Evolutionary conservation across 306 rosid species (phyloP), one percentile per base, ranked within the genome.

Genomic region (Vicia faba): DNA sequence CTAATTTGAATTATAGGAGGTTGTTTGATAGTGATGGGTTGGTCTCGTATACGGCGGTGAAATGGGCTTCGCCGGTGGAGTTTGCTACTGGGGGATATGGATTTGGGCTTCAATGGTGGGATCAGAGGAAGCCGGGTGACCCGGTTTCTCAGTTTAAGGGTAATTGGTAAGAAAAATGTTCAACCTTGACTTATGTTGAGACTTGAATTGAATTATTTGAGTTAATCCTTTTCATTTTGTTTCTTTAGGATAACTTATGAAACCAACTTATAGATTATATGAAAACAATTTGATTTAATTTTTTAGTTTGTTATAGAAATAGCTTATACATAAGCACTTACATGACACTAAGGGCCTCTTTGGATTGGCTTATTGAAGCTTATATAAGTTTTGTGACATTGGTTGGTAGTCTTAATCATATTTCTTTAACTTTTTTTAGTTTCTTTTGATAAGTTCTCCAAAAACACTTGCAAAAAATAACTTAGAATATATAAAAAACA

Each of bases 101-200:
- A 2, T 87, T 84, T 48, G 72, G 93, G 55, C 84, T 92, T 71
- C 98, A 89, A 23, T 92, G 96, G 96, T 92, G 98, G 98, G 98
- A 92, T 71, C 89, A 83, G 77, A 79, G 96, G 46, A 89, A 83
- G 61, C 92, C 88, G 1, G 93, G 93, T 9, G 93, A 89, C 18
- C 82, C 96, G 11, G 96, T 83, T 71, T 92, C 93, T 48, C 95
- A 86, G 79, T 86, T 92, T 72, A 92, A 89, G 89, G 91, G 84
- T 5, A 59, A 81, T 63, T 82, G 96, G 98, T 92, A 75, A 78
- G 96, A 43, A 20, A 73, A 59, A 20, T 59, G 31, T 25, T 26
- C 5, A 46, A 6, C 5, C n/a, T 4, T 1, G 53, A 20, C 14
- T 40, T 40, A 3, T 49, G 50, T 45, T 14, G 50, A 49, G 56